Percentiles rank a stretch among this genome's conserved stretches.
These are phyloP conservation scores for Tolypocladium tundrense DNA, from an alignment of 2,329 filamentous ascomycete genomes.

Conservation along the genomic window DNA sequence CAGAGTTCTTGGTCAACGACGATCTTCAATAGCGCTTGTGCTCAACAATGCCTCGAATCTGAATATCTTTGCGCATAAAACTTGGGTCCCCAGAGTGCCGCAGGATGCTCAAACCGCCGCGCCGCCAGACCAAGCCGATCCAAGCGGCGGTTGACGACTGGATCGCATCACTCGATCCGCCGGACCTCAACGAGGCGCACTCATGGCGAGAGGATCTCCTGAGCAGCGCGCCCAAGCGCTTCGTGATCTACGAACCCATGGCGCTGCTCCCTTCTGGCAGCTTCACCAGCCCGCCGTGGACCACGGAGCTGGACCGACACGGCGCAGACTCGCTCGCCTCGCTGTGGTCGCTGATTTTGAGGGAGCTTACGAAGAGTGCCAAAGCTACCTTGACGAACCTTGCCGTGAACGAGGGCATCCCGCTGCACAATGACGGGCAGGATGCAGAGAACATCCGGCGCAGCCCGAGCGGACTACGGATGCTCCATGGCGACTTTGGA, in stretches of 20 bases:
- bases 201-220: slow-evolving; percentile 20
- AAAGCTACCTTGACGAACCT: slow-evolving; percentile 41
- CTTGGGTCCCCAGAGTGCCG: neutral
- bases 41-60: neutral
- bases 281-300: slow-evolving; percentile 36
- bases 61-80: neutral
- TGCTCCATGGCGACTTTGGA: slow-evolving; percentile 68
- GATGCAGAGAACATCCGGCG: slow-evolving; percentile 58
- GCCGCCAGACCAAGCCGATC: slow-evolving; percentile 17
- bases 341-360: slow-evolving; percentile 41
- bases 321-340: slow-evolving; percentile 11
- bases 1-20: neutral
- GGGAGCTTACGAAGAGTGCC: slow-evolving; percentile 30
- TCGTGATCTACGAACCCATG: slow-evolving; percentile 52
- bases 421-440: slow-evolving; percentile 24
- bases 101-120: slow-evolving; percentile 15
- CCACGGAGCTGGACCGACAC: slow-evolving; percentile 18
- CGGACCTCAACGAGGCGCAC: neutral
- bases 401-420: slow-evolving; percentile 53
- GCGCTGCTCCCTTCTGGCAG: slow-evolving; percentile 49
- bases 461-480: slow-evolving; percentile 58
- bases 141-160: slow-evolving; percentile 19
- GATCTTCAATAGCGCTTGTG: neutral
- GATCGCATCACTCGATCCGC: slow-evolving; percentile 9
- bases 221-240: slow-evolving; percentile 41